Evolutionary conservation across 768 basidiomycete genomes (phyloP).

Genomic region (Collybia mongolica): DNA sequence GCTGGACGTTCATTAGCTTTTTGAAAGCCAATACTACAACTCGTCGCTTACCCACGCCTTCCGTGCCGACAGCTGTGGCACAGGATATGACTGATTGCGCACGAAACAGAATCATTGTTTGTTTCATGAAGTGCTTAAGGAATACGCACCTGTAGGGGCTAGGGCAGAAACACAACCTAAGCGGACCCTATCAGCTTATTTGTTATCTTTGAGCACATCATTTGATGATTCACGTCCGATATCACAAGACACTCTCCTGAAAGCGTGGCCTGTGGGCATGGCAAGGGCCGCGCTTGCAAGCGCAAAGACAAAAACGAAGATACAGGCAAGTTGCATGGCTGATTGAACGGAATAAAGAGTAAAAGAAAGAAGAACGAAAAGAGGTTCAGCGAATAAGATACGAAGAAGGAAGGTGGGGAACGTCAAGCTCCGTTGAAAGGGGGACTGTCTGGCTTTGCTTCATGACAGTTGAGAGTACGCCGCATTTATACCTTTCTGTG

Average conservation of each 20-base stretch:
- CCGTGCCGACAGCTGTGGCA: not conserved
- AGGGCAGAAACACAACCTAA: slow-evolving; percentile 6
- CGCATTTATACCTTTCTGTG: too few relatives aligned
- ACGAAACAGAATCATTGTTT: not conserved
- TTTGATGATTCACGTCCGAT: not conserved
- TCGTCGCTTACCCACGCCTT: not conserved
- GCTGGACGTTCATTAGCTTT: too few relatives aligned
- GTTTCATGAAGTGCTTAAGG: not conserved
- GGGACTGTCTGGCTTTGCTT: not conserved
- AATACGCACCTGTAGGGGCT: not conserved
- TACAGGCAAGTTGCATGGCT: slow-evolving; percentile 2
- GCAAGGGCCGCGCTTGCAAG: too few relatives aligned
- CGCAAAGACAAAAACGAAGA: not conserved
- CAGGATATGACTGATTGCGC: not conserved
- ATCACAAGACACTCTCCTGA: too few relatives aligned
- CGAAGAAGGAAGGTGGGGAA: not conserved
- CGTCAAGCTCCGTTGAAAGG: slow-evolving; percentile 4
- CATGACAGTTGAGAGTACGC: too few relatives aligned
- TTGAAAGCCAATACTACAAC: not conserved
- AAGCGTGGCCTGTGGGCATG: too few relatives aligned
- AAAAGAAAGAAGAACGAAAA: not conserved
- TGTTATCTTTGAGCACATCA: too few relatives aligned
- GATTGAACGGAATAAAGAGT: not conserved
- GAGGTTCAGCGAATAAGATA: not conserved
- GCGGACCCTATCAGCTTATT: not conserved